These are phyloP conservation scores for Alternaria rosae DNA, from an alignment of 2,329 filamentous ascomycete species.

Conservation along the genomic window DNA sequence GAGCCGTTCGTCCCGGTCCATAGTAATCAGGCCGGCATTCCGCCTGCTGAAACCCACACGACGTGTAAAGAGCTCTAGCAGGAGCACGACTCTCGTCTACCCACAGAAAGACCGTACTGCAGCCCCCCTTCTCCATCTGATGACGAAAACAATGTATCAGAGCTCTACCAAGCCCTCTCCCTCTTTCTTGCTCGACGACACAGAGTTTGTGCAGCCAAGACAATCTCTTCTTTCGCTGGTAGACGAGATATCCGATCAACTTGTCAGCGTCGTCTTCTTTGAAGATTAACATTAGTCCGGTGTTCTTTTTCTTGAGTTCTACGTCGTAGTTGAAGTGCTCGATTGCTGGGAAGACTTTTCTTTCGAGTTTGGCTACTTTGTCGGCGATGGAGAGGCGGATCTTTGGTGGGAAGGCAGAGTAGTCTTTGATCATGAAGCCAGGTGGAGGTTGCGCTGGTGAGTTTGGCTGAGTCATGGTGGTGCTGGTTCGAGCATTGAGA, in stretches of 20 bases:
- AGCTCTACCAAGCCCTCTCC: conserved; percentile 56
- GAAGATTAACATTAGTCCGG: conserved; percentile 50
- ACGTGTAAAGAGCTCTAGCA: conserved; percentile 56
- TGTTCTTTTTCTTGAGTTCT: conserved; percentile 60
- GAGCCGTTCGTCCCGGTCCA: conserved; percentile 56
- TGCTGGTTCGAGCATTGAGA: background rate
- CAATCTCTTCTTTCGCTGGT: conserved; percentile 36
- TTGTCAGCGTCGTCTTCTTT: conserved; percentile 22
- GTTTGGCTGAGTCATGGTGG: conserved; percentile 10
- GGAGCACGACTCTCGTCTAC: conserved; percentile 58
- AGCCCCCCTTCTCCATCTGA: conserved; percentile 56
- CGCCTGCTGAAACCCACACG: conserved; percentile 56
- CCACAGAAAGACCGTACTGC: conserved; percentile 59
- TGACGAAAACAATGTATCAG: conserved; percentile 55
- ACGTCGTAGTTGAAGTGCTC: conserved; percentile 59
- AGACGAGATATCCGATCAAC: conserved; percentile 54
- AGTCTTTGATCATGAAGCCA: conserved; percentile 21
- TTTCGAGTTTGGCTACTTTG: conserved; percentile 52
- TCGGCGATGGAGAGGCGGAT: conserved; percentile 26
- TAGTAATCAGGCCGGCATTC: conserved; percentile 60
- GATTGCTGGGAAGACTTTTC: conserved; percentile 59
- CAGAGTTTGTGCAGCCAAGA: conserved; percentile 62
- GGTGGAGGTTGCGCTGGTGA: background rate
- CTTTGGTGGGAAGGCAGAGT: conserved; percentile 27
- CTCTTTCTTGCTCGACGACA: conserved; percentile 55